Percentiles rank a stretch among this genome's conserved stretches.
These are phyloP conservation scores for Fusarium praegraminearum DNA, from an alignment of 2,329 filamentous ascomycete species.

Conservation along the genomic window DNA sequence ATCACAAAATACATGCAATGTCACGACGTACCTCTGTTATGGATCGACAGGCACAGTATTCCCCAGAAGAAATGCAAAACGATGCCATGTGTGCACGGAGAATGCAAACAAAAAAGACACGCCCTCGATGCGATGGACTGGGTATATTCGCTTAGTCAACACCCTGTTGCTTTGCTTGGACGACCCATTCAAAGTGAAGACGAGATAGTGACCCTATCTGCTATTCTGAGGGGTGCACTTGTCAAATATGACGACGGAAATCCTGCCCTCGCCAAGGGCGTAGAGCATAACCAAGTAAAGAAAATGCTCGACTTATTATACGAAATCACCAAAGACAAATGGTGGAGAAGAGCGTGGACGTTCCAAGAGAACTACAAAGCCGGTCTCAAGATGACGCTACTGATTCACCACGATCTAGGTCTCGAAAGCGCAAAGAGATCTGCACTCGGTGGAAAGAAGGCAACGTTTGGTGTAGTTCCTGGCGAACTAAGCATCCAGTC, in stretches of 20 bases:
- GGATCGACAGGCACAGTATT: constrained; percentile 50
- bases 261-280: constrained; percentile 9
- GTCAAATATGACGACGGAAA: constrained; percentile 21
- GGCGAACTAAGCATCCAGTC: constrained; percentile 47
- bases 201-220: constrained; percentile 21
- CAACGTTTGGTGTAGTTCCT: constrained; percentile 20
- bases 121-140: constrained; percentile 51
- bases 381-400: constrained; percentile 45
- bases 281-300: constrained; percentile 10
- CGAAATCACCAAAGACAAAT: constrained; percentile 45
- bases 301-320: constrained; percentile 40
- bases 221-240: constrained; percentile 40
- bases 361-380: constrained; percentile 53
- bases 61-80: constrained; percentile 41
- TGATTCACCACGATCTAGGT: constrained; percentile 43
- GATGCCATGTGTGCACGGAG: constrained; percentile 22
- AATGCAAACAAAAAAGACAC: constrained; percentile 44
- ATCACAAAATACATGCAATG: constrained; percentile 44
- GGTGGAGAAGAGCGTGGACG: constrained; percentile 52
- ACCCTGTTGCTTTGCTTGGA: constrained; percentile 49
- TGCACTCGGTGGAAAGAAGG: not conserved
- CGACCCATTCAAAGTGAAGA: constrained; percentile 22
- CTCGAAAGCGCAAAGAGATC: constrained; percentile 41
- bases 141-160: constrained; percentile 48
- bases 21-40: constrained; percentile 38